Base-by-base conservation (phyloP, 805 yeast genomes). In the Zygotorulaspora chibaensis region DNA sequence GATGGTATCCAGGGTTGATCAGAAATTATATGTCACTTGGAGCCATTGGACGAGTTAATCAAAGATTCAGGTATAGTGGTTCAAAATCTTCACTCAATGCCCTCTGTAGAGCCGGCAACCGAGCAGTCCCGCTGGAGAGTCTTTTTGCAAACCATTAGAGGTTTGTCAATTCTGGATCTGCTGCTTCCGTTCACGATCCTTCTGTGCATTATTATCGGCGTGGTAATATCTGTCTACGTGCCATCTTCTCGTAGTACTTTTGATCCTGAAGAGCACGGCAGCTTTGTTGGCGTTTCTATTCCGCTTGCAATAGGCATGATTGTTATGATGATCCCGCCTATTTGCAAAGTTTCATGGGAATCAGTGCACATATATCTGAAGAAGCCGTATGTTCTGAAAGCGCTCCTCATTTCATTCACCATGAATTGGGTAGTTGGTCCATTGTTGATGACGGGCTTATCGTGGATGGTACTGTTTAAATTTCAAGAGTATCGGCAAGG, bases 401-500 rank as follows among this genome's bases (percentile, higher is more conserved):
- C 63, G 13, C 54, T 77, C 7, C 35, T 62, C 8, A 54, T 70
- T n/a, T 73, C 80, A 1, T 47, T 76, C 18, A 38, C 72, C 8
- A 50, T 77, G 48, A 79, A 79, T 63, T 79, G 83, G 83, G 64
- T 79, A 7, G 52, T 78, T 12, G 73, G 81, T 38, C 84, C 83
- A 2, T 66, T 79, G 18, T 47, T 78, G 42, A 79, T 79, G 83
- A 68, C 76, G 55, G 81, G 74, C 0, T 63, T 79, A 13, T 74
- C 80, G 0, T 79, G 83, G 84, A 54, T 73, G 35, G 67, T 71
- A 0, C 52, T 79, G 39, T 74, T 74, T 45, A 74, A 77, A 45
- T 54, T 69, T 40, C 62, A 62, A 7, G 83, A 76, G 44, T 75
- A 74, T 45, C 62, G 83, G 35, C 65, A 62, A 34, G 83, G 83